Conservation (phyloP, 2,329 filamentous ascomycete genomes). For the Penicillium carneum region DNA sequence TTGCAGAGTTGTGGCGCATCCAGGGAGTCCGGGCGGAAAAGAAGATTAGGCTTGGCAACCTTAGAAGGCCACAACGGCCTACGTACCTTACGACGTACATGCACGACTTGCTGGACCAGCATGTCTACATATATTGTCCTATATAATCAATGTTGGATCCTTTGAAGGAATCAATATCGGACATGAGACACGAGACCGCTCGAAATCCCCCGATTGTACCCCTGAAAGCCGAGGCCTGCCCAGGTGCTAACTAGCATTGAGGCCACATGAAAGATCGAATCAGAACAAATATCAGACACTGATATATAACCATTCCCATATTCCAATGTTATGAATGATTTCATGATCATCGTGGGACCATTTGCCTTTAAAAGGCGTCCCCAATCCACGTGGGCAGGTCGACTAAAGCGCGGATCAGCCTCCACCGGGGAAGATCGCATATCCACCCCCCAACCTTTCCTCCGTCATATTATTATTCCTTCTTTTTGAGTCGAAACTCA, state of each 20-base stretch:
- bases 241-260: background rate
- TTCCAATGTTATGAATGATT: constrained; percentile 6
- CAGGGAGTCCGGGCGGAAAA: constrained; percentile 10
- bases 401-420: constrained; percentile 34
- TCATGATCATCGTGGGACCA: constrained; percentile 13
- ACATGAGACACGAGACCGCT: background rate
- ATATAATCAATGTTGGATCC: background rate
- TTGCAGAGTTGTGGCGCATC: constrained; percentile 9
- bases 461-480: constrained; percentile 16
- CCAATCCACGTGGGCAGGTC: constrained; percentile 12
- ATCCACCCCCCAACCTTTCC: constrained; percentile 24
- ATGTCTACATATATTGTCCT: background rate
- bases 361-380: constrained; percentile 14
- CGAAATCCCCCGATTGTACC: background rate
- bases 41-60: constrained; percentile 20
- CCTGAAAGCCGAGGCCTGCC: background rate
- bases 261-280: background rate
- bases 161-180: background rate
- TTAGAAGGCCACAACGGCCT: background rate
- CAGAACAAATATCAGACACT: constrained; percentile 4
- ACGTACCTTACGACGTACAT: background rate
- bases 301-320: background rate
- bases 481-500: constrained; percentile 6
- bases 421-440: constrained; percentile 33
- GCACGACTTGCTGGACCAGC: background rate